A percentile compares a stretch with the other conserved stretches of the same genome.
Conservation (phyloP, 2,329 filamentous ascomycete genomes). For the Colletotrichum horii region DNA sequence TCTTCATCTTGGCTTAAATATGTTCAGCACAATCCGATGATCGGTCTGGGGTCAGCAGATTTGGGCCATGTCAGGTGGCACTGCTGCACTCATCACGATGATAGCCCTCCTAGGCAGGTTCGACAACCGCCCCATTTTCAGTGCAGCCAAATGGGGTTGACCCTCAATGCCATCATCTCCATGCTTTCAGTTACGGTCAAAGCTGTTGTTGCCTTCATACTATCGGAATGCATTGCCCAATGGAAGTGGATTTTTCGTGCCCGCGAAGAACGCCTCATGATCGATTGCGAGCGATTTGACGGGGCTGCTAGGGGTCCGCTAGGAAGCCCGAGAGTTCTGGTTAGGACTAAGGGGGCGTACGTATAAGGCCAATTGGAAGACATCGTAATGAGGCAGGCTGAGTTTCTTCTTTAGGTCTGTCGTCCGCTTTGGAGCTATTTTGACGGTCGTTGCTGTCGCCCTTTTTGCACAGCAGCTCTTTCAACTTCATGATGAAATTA, state of each 20-base stretch:
- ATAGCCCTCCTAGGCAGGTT: not conserved
- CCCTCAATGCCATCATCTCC: not conserved
- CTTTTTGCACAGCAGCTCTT: slow-evolving; percentile 3
- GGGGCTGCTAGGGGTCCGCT: not conserved
- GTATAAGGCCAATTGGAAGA: not conserved
- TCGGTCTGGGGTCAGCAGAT: not conserved
- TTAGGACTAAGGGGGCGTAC: not conserved
- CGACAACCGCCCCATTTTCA: not conserved
- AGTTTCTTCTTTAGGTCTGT: not conserved
- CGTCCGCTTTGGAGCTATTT: not conserved
- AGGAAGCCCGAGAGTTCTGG: not conserved
- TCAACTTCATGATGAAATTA: no score
- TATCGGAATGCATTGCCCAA: slow-evolving; percentile 1
- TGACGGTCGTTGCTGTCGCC: not conserved
- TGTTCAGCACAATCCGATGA: not conserved
- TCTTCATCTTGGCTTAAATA: not conserved
- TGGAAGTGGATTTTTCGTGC: slow-evolving; percentile 10
- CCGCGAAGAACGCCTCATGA: not conserved
- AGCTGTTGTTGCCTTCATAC: not conserved
- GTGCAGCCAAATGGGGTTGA: not conserved
- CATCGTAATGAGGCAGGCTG: no score
- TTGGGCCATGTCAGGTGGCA: not conserved
- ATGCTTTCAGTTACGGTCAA: not conserved
- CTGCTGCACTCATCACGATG: not conserved
- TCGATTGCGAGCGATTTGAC: slow-evolving; percentile 7